These are phyloP conservation scores for Phytophthora agathidicida DNA, from an alignment of 352 stramenopile species.

Conservation along the genomic window DNA sequence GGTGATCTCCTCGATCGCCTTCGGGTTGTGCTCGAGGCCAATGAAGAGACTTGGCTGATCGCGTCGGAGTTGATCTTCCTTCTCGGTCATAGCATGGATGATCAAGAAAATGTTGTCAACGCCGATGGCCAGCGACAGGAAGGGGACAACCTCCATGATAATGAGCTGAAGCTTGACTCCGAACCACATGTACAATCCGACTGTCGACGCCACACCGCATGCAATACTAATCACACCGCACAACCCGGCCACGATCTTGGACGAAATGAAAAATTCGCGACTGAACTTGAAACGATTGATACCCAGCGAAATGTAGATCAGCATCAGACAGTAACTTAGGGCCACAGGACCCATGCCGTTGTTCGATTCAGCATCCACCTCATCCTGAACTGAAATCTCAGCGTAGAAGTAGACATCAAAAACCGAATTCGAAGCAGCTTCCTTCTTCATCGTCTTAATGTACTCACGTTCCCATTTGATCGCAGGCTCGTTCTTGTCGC, in stretches of 20 bases:
- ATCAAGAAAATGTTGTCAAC: conserved; percentile 79
- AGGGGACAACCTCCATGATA: conserved; percentile 76
- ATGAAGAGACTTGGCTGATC: conserved; percentile 49
- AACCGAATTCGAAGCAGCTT: conserved; percentile 44
- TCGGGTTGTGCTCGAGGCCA: conserved; percentile 43
- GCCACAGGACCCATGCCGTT: conserved; percentile 56
- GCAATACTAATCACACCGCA: conserved; percentile 66
- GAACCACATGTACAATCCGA: conserved; percentile 68
- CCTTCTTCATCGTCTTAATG: conserved; percentile 59
- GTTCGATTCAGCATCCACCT: conserved; percentile 59
- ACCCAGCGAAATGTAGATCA: conserved; percentile 69
- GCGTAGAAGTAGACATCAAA: conserved; percentile 66
- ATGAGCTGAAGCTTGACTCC: conserved; percentile 71
- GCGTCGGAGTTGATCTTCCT: conserved; percentile 45
- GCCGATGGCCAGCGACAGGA: conserved; percentile 68
- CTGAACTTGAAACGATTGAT: conserved; percentile 66
- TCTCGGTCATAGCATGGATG: conserved; percentile 57
- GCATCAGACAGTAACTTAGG: conserved; percentile 67
- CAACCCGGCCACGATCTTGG: conserved; percentile 64
- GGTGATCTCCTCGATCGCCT: conserved; percentile 47
- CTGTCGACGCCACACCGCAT: conserved; percentile 58
- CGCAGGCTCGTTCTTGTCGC: conserved; percentile 46
- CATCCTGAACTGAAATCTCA: conserved; percentile 65
- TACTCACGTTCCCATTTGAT: conserved; percentile 66
- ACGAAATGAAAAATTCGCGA: conserved; percentile 56